These are phyloP conservation scores for Neonothopanus nambi DNA, from an alignment of 1,284 basidiomycete species.

Conservation along the genomic window DNA sequence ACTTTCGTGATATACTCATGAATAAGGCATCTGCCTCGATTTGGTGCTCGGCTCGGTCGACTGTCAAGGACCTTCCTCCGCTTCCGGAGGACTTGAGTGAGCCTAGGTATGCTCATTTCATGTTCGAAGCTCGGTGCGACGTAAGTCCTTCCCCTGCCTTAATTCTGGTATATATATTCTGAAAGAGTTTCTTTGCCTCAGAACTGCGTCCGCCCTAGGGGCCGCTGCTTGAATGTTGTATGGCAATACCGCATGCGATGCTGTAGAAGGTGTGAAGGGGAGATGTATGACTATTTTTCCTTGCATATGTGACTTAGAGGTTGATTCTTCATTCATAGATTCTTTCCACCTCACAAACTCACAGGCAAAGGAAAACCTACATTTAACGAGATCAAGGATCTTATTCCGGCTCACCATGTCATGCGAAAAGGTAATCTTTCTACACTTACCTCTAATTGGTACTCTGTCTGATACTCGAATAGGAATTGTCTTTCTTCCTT, in stretches of 20 bases:
- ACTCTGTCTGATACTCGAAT: too few relatives aligned
- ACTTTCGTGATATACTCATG: conserved; percentile 21
- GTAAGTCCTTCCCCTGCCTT: conserved; percentile 9
- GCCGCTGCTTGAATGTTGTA: conserved; percentile 1
- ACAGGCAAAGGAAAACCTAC: too few relatives aligned
- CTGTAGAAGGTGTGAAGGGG: conserved; percentile 1
- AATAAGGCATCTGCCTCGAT: conserved; percentile 18
- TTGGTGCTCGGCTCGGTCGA: conserved; percentile 20
- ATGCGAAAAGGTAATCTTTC: too few relatives aligned
- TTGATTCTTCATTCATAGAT: not conserved
- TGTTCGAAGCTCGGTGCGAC: conserved; percentile 20
- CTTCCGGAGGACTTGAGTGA: conserved; percentile 20
- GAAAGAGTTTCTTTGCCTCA: not conserved
- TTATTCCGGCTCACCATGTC: too few relatives aligned
- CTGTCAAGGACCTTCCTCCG: conserved; percentile 20
- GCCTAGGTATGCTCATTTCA: conserved; percentile 21
- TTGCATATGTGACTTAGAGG: not conserved
- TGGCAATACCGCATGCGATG: conserved; percentile 4
- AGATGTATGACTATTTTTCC: not conserved
- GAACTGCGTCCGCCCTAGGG: too few relatives aligned
- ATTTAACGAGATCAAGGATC: too few relatives aligned
- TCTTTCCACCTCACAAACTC: not conserved
- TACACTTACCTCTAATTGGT: too few relatives aligned
- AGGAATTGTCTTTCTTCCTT: not conserved
- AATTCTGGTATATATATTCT: too few relatives aligned